Percentiles rank a stretch among this genome's conserved stretches.
Evolutionary conservation across 2,329 filamentous ascomycete genomes (phyloP).

Genomic region (Magnaporthiopsis poae): DNA sequence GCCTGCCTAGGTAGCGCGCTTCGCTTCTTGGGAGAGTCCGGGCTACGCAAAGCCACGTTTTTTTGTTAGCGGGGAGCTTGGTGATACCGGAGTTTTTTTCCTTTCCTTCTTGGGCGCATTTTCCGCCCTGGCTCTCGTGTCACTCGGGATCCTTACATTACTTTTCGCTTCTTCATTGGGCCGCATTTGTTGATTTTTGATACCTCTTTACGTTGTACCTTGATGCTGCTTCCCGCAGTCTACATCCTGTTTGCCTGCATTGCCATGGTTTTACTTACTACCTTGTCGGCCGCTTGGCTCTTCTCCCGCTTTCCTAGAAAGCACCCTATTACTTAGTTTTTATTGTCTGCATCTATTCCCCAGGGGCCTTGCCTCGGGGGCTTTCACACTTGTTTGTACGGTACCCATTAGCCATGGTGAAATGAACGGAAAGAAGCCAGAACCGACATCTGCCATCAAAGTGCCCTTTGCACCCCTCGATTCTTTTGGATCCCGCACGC

Average conservation of each 20-base stretch:
- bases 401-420: too few relatives aligned
- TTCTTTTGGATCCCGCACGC: too few relatives aligned
- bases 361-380: too few relatives aligned
- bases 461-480: too few relatives aligned
- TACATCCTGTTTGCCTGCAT: background rate
- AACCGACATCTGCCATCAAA: too few relatives aligned
- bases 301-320: too few relatives aligned
- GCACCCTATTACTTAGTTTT: too few relatives aligned
- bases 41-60: background rate
- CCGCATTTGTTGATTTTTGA: background rate
- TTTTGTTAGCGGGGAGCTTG: background rate
- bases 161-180: background rate
- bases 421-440: too few relatives aligned
- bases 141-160: background rate
- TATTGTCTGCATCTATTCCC: too few relatives aligned
- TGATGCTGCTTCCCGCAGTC: background rate
- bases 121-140: background rate
- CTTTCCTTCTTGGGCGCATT: background rate
- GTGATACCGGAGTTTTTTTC: background rate
- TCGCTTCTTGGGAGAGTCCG: background rate
- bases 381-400: too few relatives aligned
- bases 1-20: background rate
- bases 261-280: background rate
- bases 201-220: background rate
- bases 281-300: too few relatives aligned